Percentiles rank a stretch among this genome's conserved stretches.
Conservation (phyloP, 2,329 filamentous ascomycete genomes). For the Sporothrix brunneoviolacea region DNA sequence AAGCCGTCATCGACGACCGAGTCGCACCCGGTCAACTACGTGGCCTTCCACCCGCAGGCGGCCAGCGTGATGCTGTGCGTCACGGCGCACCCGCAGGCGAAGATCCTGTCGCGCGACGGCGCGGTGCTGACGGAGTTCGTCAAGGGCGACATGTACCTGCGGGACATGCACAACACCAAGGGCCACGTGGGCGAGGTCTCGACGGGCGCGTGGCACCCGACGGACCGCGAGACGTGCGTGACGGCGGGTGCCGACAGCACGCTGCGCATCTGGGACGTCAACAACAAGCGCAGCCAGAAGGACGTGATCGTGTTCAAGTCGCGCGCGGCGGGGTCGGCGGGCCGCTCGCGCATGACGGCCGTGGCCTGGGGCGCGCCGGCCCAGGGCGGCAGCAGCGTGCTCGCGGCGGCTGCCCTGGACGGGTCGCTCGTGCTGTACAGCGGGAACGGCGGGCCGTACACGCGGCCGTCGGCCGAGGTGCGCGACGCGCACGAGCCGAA, state of each 20-base stretch:
- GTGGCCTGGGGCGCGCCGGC: constrained; percentile 75
- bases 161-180: constrained; percentile 97
- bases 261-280: constrained; percentile 92
- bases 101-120: constrained; percentile 83
- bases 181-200: constrained; percentile 91
- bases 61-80: constrained; percentile 79
- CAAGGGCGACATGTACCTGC: constrained; percentile 97
- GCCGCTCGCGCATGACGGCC: constrained; percentile 87
- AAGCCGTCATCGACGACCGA: constrained; percentile 57
- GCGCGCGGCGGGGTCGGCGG: constrained; percentile 76
- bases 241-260: constrained; percentile 95
- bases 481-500: constrained; percentile 72
- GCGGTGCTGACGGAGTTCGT: constrained; percentile 80
- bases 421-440: constrained; percentile 88
- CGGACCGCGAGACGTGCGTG: constrained; percentile 74
- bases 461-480: constrained; percentile 75
- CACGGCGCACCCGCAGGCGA: constrained; percentile 82
- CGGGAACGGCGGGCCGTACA: constrained; percentile 80
- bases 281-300: constrained; percentile 81
- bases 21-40: constrained; percentile 79
- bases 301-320: constrained; percentile 96
- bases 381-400: constrained; percentile 65
- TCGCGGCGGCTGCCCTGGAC: constrained; percentile 79
- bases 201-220: constrained; percentile 84
- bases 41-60: constrained; percentile 77